Percentiles rank a stretch among this genome's conserved stretches.
These are phyloP conservation scores for Mycena galopus DNA, from an alignment of 768 basidiomycete genomes.

Conservation along the genomic window DNA sequence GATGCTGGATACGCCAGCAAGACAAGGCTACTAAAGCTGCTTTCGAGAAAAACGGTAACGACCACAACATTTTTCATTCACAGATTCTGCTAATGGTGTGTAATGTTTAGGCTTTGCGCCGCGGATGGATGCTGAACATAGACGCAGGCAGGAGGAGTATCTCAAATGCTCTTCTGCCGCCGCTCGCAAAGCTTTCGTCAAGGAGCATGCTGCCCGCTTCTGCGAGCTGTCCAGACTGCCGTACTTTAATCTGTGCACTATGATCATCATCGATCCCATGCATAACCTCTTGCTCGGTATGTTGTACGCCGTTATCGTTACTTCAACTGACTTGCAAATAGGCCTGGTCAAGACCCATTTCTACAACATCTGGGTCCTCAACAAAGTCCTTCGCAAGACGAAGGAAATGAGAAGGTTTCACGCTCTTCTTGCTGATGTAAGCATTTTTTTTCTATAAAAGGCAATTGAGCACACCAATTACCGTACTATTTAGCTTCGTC, in stretches of 20 bases:
- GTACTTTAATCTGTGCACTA: constrained; percentile 44
- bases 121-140: not conserved
- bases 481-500: constrained; percentile 6
- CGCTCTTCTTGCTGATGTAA: too few relatives aligned
- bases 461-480: too few relatives aligned
- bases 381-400: too few relatives aligned
- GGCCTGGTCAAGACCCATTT: constrained; percentile 37
- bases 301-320: not conserved
- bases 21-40: constrained; percentile 38
- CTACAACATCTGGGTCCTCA: constrained; percentile 37
- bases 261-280: constrained; percentile 49
- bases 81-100: not conserved
- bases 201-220: not conserved
- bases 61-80: not conserved
- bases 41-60: constrained; percentile 32
- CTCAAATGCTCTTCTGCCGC: not conserved
- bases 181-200: not conserved
- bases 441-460: too few relatives aligned
- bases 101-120: not conserved
- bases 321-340: not conserved
- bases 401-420: too few relatives aligned
- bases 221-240: constrained; percentile 33
- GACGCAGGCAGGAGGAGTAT: not conserved
- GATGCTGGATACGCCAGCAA: constrained; percentile 47
- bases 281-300: constrained; percentile 46